Evolutionary conservation across 805 yeast genomes (phyloP).

Genomic region (Metschnikowia gruessii): DNA sequence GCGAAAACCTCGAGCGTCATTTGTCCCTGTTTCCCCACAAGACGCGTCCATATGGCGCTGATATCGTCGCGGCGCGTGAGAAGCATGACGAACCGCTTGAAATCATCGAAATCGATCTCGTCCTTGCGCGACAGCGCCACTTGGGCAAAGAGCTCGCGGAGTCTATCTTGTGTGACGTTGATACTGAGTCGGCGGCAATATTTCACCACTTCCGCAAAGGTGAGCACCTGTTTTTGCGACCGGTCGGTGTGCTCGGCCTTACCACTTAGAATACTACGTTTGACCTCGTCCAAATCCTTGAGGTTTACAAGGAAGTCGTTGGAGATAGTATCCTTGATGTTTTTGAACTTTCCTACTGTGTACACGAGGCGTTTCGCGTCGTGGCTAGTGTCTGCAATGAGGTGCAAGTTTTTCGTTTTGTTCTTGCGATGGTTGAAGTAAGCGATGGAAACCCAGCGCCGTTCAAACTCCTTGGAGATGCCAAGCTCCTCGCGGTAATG

Average conservation of each 20-base stretch:
- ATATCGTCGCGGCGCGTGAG: slow-evolving; percentile 69
- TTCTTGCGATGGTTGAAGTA: slow-evolving; percentile 58
- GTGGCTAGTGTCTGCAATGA: slow-evolving; percentile 64
- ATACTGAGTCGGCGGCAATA: slow-evolving; percentile 69
- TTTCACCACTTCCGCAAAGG: slow-evolving; percentile 65
- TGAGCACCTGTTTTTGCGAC: slow-evolving; percentile 33
- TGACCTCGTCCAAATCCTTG: slow-evolving; percentile 34
- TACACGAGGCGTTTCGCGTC: slow-evolving; percentile 55
- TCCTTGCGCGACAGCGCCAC: slow-evolving; percentile 30
- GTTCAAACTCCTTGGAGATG: slow-evolving; percentile 60
- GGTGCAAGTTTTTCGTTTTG: slow-evolving; percentile 74
- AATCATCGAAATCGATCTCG: slow-evolving; percentile 65
- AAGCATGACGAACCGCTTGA: slow-evolving; percentile 67
- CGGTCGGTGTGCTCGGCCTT: slow-evolving; percentile 20
- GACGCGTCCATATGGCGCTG: slow-evolving; percentile 42
- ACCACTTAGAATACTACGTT: slow-evolving; percentile 26
- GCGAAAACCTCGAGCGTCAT: slow-evolving; percentile 26
- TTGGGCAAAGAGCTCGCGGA: slow-evolving; percentile 49
- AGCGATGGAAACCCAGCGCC: slow-evolving; percentile 77
- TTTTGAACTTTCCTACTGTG: slow-evolving; percentile 59
- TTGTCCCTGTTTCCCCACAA: slow-evolving; percentile 21
- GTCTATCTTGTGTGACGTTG: slow-evolving; percentile 54
- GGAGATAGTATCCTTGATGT: slow-evolving; percentile 56
- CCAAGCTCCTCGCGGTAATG: slow-evolving; percentile 86
- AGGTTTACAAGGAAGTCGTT: slow-evolving; percentile 48